Evolutionary conservation across 495 filamentous ascomycete genomes (phyloP), one percentile per base, ranked within the genome.

Genomic region (Friedmanniomyces simplex): DNA sequence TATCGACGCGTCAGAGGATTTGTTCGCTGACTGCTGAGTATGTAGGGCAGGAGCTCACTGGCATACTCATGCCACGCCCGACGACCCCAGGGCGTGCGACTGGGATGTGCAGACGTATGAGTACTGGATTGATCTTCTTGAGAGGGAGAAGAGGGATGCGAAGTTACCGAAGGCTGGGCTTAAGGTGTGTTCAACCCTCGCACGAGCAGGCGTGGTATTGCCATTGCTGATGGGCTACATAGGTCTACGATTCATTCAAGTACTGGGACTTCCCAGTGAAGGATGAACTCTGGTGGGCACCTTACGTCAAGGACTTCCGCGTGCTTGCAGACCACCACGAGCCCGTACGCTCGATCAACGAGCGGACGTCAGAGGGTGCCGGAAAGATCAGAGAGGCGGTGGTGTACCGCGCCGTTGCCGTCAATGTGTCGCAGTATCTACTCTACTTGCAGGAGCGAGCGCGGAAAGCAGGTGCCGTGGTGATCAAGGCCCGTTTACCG

Each of bases 31-130:
- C 10, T 32, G 28, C 28, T 10, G 28, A 32, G 28, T 10, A 3
- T 16, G 20, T 43, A 74, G 72, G 71, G 72, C 72, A 0, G 72
- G 72, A 1, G 72, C 71, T 2, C 70, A 73, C 26, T 74, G 72
- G 72, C 64, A 68, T 26, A 66, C 68, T 18, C 68, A 72, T 53
- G 68, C 72, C 11, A 62, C 54, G 14, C 25, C 42, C 11, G 55
- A 63, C 0, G 65, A 72, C 18, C 24, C 3, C 0, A 65, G 68
- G 43, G 51, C 55, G 50, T 64, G 63, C 50, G 55, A 57, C 26
- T 74, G 72, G 72, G 72, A 74, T 59, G 41, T 58, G 1, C 66
- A 69, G 54, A 73, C 64, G 13, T 73, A 68, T 57, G 36, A 60
- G 22, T 55, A 66, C 22, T 74, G 72, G 72, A 50, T 64, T 57